These are phyloP conservation scores for Termitomyces sp. DNA, from an alignment of 768 basidiomycete genomes.

Conservation along the genomic window DNA sequence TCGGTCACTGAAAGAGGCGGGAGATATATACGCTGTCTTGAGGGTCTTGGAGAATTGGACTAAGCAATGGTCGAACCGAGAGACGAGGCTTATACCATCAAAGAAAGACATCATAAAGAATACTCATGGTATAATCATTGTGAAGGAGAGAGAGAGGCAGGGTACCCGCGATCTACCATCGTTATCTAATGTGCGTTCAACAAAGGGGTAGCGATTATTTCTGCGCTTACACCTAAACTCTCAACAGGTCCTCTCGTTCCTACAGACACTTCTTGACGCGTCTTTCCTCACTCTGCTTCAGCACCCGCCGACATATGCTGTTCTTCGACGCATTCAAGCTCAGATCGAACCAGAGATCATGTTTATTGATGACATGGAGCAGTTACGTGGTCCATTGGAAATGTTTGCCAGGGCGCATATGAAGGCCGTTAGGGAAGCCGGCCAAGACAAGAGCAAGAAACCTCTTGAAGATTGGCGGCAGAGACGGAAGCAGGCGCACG, in stretches of 20 bases:
- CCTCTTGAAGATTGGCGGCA: conserved; percentile 41
- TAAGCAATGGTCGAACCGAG: conserved; percentile 25
- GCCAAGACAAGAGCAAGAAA: conserved; percentile 27
- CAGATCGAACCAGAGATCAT: conserved; percentile 52
- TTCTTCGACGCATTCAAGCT: conserved; percentile 43
- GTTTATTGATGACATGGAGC: conserved; percentile 43
- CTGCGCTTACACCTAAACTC: not conserved
- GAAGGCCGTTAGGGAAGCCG: conserved; percentile 38
- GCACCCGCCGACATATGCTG: conserved; percentile 49
- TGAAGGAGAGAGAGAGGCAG: conserved; percentile 19
- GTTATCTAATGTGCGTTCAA: conserved; percentile 31
- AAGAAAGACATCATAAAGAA: conserved; percentile 34
- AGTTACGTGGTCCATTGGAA: conserved; percentile 57
- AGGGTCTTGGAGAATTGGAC: conserved; percentile 47
- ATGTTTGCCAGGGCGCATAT: conserved; percentile 53
- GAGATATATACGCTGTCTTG: conserved; percentile 42
- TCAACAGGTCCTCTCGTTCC: conserved; percentile 48
- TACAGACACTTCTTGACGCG: conserved; percentile 65
- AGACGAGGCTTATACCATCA: conserved; percentile 31
- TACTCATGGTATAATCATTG: conserved; percentile 33
- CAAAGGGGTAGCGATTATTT: not conserved
- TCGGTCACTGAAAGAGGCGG: conserved; percentile 40
- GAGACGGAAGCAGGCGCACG: conserved; percentile 46
- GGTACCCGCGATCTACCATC: conserved; percentile 30
- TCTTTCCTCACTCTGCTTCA: conserved; percentile 65